A percentile compares a stretch with the other conserved stretches of the same genome.
Conservation (phyloP, 768 basidiomycete species). For the Leccinum broughii region DNA sequence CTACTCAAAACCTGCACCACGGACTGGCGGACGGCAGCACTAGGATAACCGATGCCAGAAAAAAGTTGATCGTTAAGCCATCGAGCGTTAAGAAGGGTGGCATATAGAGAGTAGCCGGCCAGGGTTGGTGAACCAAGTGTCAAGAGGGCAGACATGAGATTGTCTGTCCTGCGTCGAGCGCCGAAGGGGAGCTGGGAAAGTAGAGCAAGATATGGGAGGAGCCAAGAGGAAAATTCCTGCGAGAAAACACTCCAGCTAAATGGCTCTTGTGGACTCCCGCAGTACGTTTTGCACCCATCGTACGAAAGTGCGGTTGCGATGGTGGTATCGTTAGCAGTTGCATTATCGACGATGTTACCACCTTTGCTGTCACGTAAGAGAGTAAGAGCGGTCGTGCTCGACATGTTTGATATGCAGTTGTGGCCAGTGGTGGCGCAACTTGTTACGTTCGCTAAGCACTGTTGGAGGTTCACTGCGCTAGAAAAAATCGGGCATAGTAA, state of each 20-base stretch:
- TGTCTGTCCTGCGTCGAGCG: constrained; percentile 38
- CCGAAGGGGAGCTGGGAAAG: constrained; percentile 53
- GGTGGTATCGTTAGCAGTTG: neutral
- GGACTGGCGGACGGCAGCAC: neutral
- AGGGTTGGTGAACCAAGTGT: constrained; percentile 46
- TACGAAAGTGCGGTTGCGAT: constrained; percentile 15
- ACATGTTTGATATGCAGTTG: constrained; percentile 6
- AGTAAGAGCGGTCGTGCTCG: constrained; percentile 13
- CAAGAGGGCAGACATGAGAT: constrained; percentile 43
- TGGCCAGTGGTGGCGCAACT: constrained; percentile 1
- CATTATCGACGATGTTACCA: neutral
- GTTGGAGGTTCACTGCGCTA: constrained; percentile 9
- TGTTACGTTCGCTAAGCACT: constrained; percentile 13
- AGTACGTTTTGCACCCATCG: constrained; percentile 1
- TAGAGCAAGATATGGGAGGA: constrained; percentile 49
- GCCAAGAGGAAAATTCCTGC: constrained; percentile 45
- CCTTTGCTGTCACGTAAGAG: constrained; percentile 16
- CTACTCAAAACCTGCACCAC: constrained; percentile 38
- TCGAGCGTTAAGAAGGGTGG: constrained; percentile 45
- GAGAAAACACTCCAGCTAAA: constrained; percentile 28
- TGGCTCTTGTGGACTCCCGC: constrained; percentile 13
- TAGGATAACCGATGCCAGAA: constrained; percentile 34
- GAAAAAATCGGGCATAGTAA: neutral
- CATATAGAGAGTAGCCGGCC: constrained; percentile 44
- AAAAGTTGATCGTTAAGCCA: constrained; percentile 38